These are phyloP conservation scores for Buddleja alternifolia DNA, from an alignment of 257 asterid genomes.

Conservation along the genomic window DNA sequence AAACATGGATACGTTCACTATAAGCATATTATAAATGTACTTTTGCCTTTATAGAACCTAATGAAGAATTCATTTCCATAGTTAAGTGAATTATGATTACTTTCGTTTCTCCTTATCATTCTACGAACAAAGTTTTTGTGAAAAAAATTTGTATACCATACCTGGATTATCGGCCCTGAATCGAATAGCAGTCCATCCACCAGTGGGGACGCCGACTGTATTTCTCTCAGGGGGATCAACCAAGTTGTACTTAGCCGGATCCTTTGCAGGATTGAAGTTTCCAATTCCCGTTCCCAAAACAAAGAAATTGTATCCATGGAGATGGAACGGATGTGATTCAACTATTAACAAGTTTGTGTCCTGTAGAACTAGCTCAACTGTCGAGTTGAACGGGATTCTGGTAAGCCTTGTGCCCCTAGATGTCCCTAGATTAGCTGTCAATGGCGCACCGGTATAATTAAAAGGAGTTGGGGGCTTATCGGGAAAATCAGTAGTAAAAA, in stretches of 20 bases:
- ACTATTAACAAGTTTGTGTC: conserved; percentile 51
- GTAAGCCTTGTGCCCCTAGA: conserved; percentile 45
- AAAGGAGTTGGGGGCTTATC: conserved; percentile 48
- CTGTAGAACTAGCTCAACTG: conserved; percentile 51
- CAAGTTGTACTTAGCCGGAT: conserved; percentile 49
- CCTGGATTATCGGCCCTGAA: conserved; percentile 67
- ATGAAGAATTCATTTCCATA: too few relatives aligned
- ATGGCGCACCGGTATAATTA: conserved; percentile 52
- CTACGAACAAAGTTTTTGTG: neutral
- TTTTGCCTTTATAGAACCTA: too few relatives aligned
- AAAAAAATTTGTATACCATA: neutral
- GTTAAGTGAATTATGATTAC: too few relatives aligned
- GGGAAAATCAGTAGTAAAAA: conserved; percentile 45
- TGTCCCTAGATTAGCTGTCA: conserved; percentile 48
- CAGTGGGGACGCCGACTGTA: conserved; percentile 60
- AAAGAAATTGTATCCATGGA: conserved; percentile 58
- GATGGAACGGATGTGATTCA: conserved; percentile 63
- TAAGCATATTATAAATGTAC: too few relatives aligned
- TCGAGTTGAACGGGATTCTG: conserved; percentile 45
- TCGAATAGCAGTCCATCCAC: conserved; percentile 63
- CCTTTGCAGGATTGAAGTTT: conserved; percentile 44
- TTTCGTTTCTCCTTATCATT: too few relatives aligned
- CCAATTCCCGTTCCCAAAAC: conserved; percentile 53
- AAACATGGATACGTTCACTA: too few relatives aligned
- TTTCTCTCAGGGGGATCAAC: conserved; percentile 60